A percentile compares a stretch with the other conserved stretches of the same genome.
phyloP scores from a whole-genome alignment of 2,329 filamentous ascomycete genomes.

The Verticillium dahliae region DNA sequence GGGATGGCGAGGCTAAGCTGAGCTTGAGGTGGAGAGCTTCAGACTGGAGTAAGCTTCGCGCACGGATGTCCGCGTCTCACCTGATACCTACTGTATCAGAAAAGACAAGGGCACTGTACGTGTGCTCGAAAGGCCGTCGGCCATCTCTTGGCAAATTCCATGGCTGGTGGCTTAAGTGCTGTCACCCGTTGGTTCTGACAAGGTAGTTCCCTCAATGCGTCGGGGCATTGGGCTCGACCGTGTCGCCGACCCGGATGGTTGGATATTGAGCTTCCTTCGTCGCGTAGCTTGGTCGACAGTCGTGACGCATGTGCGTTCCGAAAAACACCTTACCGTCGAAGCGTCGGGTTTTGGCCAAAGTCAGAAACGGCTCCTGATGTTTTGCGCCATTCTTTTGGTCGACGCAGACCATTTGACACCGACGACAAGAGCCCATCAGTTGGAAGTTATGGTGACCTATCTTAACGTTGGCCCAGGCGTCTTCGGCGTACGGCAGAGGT shows the following conservation, averaged over 20 bases:
- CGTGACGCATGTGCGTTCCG: constrained; percentile 68
- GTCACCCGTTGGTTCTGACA: not conserved
- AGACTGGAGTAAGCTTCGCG: not conserved
- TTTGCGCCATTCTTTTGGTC: constrained; percentile 75
- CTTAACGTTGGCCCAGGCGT: constrained; percentile 62
- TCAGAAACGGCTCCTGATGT: constrained; percentile 81
- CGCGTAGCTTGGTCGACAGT: constrained; percentile 5
- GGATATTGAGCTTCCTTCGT: constrained; percentile 18
- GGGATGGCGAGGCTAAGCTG: not conserved
- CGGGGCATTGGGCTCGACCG: constrained; percentile 19
- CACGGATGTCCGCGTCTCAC: not conserved
- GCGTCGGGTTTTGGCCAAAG: constrained; percentile 78
- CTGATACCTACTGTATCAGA: not conserved
- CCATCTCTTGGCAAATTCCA: not conserved
- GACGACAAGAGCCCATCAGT: constrained; percentile 74
- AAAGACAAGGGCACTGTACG: not conserved
- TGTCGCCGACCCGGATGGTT: constrained; percentile 45
- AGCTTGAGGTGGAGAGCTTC: not conserved
- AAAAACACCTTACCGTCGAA: constrained; percentile 84
- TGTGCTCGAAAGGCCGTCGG: not conserved
- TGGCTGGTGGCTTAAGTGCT: not conserved
- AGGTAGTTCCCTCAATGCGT: not conserved
- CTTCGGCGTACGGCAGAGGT: constrained; percentile 66
- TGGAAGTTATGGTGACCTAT: constrained; percentile 62
- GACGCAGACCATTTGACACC: constrained; percentile 95